Base-by-base conservation (phyloP, 2,329 filamentous ascomycete species). In the Botrytis fragariae region DNA sequence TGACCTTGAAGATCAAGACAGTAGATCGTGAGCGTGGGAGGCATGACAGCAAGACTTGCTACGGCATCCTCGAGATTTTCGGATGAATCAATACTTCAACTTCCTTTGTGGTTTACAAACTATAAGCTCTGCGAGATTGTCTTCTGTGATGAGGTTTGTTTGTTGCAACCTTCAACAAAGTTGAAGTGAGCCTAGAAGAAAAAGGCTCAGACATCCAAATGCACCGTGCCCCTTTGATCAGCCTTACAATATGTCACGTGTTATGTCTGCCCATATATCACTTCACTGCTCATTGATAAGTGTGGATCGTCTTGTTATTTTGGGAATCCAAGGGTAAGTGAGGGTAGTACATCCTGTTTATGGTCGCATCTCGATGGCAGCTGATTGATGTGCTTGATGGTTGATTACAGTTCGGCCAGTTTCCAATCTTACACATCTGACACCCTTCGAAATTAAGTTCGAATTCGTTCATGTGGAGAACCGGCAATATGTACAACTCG, bases 1-100 rank as follows among this genome's bases (percentile, higher is more conserved):
- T 65, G 14, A 12, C 29, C 32, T 65, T 18, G 44, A 37, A 37
- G 44, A 16, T 65, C 44, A 37, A 65, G 22, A 37, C 14, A 65
- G 29, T 65, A n/a, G 35, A 29, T 57, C n/a, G 51, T 29, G n/a
- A 9, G 51, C n/a, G 12, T 14, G 59, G 22, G 22, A 37, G 32
- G 6, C 12, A 39, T 25, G 42, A 14, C 22, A 65, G 63, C 4
- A 65, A 51, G 22, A 65, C 63, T 48, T 37, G 63, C 51, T 65
- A 51, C 29, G 12, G 2, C 45, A 35, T 35, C 7, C 44, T 65
- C 32, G 10, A 18, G 16, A 25, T 25, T 9, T 7, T 32, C 14
- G 7, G 4, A 18, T n/a, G 1, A 0, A 16, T 35, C 12, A 1
- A 14, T 37, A 35, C 4, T 51, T 22, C n/a, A 35, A 1, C 20